Evolutionary conservation across 305 asterid species (phyloP), one percentile per base, ranked within the genome.

Genomic region (Fraxinus ornus): DNA sequence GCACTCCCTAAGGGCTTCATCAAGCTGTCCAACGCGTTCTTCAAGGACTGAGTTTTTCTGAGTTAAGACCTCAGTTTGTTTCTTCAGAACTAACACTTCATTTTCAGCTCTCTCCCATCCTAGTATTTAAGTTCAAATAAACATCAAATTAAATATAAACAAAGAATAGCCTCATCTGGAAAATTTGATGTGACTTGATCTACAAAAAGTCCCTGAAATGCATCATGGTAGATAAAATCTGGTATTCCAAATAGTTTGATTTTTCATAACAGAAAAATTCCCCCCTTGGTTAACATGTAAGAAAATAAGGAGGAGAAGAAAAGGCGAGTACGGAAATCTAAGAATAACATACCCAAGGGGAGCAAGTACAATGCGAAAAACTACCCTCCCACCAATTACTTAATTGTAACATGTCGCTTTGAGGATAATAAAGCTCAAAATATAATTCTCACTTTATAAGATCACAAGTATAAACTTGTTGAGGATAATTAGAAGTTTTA

Each of bases 61-160:
- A 37, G 83, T 87, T 66, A 90, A 52, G 49, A 88, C 83, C 36
- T 95, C 99, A 28, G 85, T 89, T 84, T 91, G 95, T 86, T 91
- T 90, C 87, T 90, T 94, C 86, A 92, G 88, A 60, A 83, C 90
- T 49, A 79, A 39, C 1, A 90, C 95, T 88, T 95, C 98, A 24
- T 84, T 90, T 89, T 95, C 99, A 74, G 97, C 96, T 83, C 90
- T 93, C 87, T 95, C 99, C 99, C 99, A 95, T 85, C 98, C 98
- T 94, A 80, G 66, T 73, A 82, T 79, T 68, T 44, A 33, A 86
- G 84, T 32, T 36, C 71, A 86, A 60, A 82, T 35, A 33, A 75
- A 28, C 22, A 13, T 8, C 71, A 49, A 30, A 44, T 36, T 77
- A 57, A 57, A 8, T 17, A 71, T 71, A 71, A 71, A 71, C 17